phyloP scores from a whole-genome alignment of 768 basidiomycete genomes.

The Naematelia aurantialba region DNA sequence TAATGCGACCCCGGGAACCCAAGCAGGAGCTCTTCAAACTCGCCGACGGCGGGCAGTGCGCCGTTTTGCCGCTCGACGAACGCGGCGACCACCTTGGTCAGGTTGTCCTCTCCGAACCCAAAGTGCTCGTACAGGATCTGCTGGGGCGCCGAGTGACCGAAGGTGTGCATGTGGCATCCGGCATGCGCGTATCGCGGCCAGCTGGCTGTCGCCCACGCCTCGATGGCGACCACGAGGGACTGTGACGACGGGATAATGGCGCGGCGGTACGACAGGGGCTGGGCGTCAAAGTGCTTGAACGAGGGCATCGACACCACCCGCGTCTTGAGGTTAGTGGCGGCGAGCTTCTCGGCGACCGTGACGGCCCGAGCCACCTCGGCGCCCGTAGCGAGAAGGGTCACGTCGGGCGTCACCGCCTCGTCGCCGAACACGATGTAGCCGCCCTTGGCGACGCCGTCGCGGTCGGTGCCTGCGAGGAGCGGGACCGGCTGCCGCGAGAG shows the following conservation, averaged over 20 bases:
- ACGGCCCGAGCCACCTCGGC: constrained; percentile 44
- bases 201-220: constrained; percentile 45
- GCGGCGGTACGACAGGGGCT: constrained; percentile 32
- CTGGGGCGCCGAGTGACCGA: constrained; percentile 46
- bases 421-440: constrained; percentile 39
- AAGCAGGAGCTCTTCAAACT: constrained; percentile 45
- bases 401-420: constrained; percentile 23
- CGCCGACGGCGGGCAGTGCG: constrained; percentile 38
- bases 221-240: constrained; percentile 45
- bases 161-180: constrained; percentile 45
- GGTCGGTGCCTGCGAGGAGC: constrained; percentile 35
- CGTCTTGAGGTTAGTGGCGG: constrained; percentile 17
- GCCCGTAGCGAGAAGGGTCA: constrained; percentile 45
- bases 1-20: constrained; percentile 1
- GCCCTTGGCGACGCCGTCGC: constrained; percentile 33
- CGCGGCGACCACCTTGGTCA: constrained; percentile 33
- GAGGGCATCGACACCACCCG: constrained; percentile 49
- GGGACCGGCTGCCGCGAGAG: constrained; percentile 46
- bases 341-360: constrained; percentile 35
- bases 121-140: constrained; percentile 44
- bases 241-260: constrained; percentile 25
- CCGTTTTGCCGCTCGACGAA: constrained; percentile 23
- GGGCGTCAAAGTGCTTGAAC: constrained; percentile 39
- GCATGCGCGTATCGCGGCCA: constrained; percentile 50
- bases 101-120: constrained; percentile 43